These are phyloP conservation scores for Penicillium italicum DNA, from an alignment of 2,329 filamentous ascomycete species.

Conservation along the genomic window DNA sequence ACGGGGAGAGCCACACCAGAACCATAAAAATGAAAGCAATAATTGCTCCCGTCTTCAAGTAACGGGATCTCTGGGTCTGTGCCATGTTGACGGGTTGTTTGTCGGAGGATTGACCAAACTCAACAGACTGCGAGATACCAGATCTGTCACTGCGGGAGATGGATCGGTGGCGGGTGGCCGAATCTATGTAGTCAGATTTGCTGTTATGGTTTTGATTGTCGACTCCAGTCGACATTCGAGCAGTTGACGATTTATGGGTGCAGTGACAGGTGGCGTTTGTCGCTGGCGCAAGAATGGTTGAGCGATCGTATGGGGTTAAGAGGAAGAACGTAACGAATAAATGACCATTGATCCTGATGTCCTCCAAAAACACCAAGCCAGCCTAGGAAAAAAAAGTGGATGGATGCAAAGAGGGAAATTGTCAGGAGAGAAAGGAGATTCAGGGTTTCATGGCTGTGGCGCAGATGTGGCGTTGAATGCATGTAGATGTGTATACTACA, in stretches of 20 bases:
- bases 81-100: conserved; percentile 53
- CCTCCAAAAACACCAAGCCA: conserved; percentile 24
- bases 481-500: neutral
- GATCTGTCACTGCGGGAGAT: conserved; percentile 48
- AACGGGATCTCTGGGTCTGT: conserved; percentile 58
- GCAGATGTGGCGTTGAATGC: conserved; percentile 23
- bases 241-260: conserved; percentile 20
- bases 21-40: conserved; percentile 56
- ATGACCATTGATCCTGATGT: conserved; percentile 28
- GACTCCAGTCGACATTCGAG: conserved; percentile 55
- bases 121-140: conserved; percentile 45
- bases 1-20: conserved; percentile 53
- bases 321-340: conserved; percentile 6
- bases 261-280: conserved; percentile 20
- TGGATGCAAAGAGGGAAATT: conserved; percentile 12
- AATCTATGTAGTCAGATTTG: conserved; percentile 54
- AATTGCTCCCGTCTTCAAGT: conserved; percentile 60
- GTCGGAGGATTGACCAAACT: conserved; percentile 43
- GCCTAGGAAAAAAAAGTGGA: conserved; percentile 18
- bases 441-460: conserved; percentile 23
- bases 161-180: conserved; percentile 51
- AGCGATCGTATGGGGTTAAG: conserved; percentile 25
- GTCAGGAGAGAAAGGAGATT: conserved; percentile 22
- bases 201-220: conserved; percentile 49
- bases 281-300: conserved; percentile 18